Conservation (phyloP, 495 filamentous ascomycete species). For the Halenospora varia region DNA sequence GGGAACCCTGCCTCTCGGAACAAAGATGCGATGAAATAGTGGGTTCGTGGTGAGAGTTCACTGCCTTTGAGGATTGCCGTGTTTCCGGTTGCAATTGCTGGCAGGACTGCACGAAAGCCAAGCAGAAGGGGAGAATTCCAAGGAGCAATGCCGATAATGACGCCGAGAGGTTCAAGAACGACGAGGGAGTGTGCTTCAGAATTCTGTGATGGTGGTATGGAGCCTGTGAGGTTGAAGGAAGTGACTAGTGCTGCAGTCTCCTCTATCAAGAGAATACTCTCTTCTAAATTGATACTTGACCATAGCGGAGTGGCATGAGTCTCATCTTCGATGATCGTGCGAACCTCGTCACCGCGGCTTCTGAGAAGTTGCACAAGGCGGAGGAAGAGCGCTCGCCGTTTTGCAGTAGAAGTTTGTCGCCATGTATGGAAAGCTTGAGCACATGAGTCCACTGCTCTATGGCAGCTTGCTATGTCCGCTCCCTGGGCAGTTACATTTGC, state of each 20-base stretch:
- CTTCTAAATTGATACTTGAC: conserved; percentile 4
- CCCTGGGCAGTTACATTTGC: background rate
- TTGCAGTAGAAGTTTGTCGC: background rate
- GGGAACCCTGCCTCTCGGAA: conserved; percentile 6
- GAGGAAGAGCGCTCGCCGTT: background rate
- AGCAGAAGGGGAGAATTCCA: conserved; percentile 56
- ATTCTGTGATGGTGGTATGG: background rate
- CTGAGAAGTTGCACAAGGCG: background rate
- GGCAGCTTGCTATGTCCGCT: background rate
- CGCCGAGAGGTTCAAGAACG: conserved; percentile 76
- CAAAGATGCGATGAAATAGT: conserved; percentile 4
- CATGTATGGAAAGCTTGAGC: background rate
- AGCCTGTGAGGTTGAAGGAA: background rate
- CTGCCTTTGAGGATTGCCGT: conserved; percentile 60
- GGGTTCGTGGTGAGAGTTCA: background rate
- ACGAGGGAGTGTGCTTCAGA: background rate
- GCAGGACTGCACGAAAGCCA: conserved; percentile 64
- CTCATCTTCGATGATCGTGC: background rate
- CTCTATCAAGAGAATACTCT: conserved; percentile 1
- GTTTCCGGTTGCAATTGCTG: conserved; percentile 74
- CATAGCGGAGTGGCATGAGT: background rate
- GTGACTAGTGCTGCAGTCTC: background rate
- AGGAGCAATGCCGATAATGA: conserved; percentile 77
- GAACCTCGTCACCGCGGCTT: background rate
- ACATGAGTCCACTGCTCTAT: conserved; percentile 2